These are phyloP conservation scores for Fusarium globosum DNA, from an alignment of 2,329 filamentous ascomycete genomes.

Conservation along the genomic window DNA sequence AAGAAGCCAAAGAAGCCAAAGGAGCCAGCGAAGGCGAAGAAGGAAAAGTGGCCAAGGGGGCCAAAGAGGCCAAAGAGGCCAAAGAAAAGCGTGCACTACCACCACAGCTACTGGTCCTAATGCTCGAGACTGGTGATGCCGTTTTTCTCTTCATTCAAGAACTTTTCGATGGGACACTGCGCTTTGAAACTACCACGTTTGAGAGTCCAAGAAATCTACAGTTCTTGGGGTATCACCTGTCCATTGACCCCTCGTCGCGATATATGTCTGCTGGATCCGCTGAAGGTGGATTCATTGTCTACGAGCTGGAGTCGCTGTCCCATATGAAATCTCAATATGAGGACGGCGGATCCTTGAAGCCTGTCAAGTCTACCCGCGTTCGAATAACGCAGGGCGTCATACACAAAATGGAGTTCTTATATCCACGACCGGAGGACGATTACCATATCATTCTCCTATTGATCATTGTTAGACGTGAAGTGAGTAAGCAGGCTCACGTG, in stretches of 20 bases:
- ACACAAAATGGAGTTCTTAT: slow-evolving; percentile 86
- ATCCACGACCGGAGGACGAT: slow-evolving; percentile 73
- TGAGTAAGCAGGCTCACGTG: slow-evolving; percentile 24
- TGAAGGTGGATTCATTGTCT: slow-evolving; percentile 77
- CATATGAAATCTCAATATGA: slow-evolving; percentile 63
- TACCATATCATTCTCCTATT: slow-evolving; percentile 82
- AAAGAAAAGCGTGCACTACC: slow-evolving; percentile 59
- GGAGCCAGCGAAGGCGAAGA: not conserved
- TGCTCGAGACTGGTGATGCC: slow-evolving; percentile 77
- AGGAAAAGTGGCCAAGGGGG: not conserved
- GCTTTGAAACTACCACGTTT: slow-evolving; percentile 71
- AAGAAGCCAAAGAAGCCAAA: not conserved
- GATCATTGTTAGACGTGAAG: slow-evolving; percentile 61
- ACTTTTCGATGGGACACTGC: slow-evolving; percentile 55
- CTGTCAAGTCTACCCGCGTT: slow-evolving; percentile 62
- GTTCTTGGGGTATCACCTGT: slow-evolving; percentile 73
- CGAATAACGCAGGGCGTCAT: slow-evolving; percentile 76
- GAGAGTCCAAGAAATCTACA: slow-evolving; percentile 68
- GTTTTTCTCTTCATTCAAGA: slow-evolving; percentile 79
- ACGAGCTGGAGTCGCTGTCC: slow-evolving; percentile 70
- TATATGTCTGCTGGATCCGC: slow-evolving; percentile 76
- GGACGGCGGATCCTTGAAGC: slow-evolving; percentile 60
- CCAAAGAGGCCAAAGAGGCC: not conserved
- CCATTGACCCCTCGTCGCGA: slow-evolving; percentile 80
- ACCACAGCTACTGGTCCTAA: slow-evolving; percentile 83